Evolutionary conservation across 768 basidiomycete genomes (phyloP).

Genomic region (Mycena rebaudengoi): DNA sequence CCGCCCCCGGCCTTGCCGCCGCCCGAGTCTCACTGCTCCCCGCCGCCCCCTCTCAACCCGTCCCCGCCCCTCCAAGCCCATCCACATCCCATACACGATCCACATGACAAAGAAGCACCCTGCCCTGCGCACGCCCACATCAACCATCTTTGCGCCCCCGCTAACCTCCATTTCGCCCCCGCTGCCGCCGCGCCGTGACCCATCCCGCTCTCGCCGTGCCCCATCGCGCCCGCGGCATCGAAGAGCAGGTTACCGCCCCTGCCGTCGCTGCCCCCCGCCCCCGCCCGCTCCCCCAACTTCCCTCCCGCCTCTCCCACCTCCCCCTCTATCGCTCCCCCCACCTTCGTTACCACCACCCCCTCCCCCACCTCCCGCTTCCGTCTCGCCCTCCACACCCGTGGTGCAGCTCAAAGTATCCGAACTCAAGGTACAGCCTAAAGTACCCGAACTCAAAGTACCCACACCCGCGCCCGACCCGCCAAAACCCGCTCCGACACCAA

Average conservation of each 20-base stretch:
- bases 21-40: conserved; percentile 41
- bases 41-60: conserved; percentile 41
- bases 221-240: too few relatives aligned
- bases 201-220: too few relatives aligned
- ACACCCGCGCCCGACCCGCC: too few relatives aligned
- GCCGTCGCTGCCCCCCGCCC: conserved; percentile 37
- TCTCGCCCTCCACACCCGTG: not conserved
- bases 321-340: conserved; percentile 30
- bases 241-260: conserved; percentile 39
- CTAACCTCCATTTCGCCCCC: conserved; percentile 36
- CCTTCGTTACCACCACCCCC: conserved; percentile 36
- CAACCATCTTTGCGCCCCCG: conserved; percentile 18
- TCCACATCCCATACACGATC: conserved; percentile 20
- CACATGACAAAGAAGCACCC: conserved; percentile 25
- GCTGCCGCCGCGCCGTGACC: too few relatives aligned
- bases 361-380: conserved; percentile 33
- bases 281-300: conserved; percentile 31
- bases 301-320: conserved; percentile 20
- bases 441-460: conserved; percentile 20
- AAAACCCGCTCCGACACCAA: too few relatives aligned
- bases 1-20: conserved; percentile 39
- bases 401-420: too few relatives aligned
- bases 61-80: conserved; percentile 28
- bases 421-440: conserved; percentile 10
- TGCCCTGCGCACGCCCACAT: not conserved